These are phyloP conservation scores for Aschersonia sp. DNA, from an alignment of 2,329 filamentous ascomycete genomes.

Conservation along the genomic window DNA sequence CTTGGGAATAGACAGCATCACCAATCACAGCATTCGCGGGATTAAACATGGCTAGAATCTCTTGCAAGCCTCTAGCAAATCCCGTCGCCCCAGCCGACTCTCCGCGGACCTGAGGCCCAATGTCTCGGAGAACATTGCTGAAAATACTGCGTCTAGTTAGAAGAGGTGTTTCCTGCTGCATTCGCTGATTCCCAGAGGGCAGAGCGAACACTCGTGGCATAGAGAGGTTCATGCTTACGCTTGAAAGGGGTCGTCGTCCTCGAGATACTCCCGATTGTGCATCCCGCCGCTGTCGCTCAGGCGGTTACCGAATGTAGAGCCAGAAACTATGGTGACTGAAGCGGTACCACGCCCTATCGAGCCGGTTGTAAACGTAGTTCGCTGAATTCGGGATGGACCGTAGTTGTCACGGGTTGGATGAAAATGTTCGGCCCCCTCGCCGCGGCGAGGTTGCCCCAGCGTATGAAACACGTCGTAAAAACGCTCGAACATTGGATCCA, in stretches of 20 bases:
- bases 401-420: background rate
- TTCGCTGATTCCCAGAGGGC: background rate
- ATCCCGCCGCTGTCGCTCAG: background rate
- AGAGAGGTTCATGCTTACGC: slow-evolving; percentile 22
- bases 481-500: slow-evolving; percentile 23
- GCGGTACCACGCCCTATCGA: slow-evolving; percentile 25
- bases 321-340: slow-evolving; percentile 33
- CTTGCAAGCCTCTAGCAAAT: slow-evolving; percentile 26
- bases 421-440: background rate
- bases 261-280: slow-evolving; percentile 4
- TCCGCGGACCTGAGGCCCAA: slow-evolving; percentile 16
- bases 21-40: slow-evolving; percentile 42
- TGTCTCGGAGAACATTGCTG: slow-evolving; percentile 25
- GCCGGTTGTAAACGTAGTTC: slow-evolving; percentile 22
- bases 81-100: slow-evolving; percentile 6
- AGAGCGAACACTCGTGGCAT: background rate
- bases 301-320: slow-evolving; percentile 12
- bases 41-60: slow-evolving; percentile 39
- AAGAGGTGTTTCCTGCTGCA: background rate
- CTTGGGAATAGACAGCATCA: slow-evolving; percentile 81
- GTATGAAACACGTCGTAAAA: slow-evolving; percentile 30
- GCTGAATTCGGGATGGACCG: slow-evolving; percentile 15
- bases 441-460: slow-evolving; percentile 11
- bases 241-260: slow-evolving; percentile 27
- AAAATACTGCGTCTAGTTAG: slow-evolving; percentile 25